phyloP scores from a whole-genome alignment of 352 stramenopile species.

The Phytopythium mirpurense region DNA sequence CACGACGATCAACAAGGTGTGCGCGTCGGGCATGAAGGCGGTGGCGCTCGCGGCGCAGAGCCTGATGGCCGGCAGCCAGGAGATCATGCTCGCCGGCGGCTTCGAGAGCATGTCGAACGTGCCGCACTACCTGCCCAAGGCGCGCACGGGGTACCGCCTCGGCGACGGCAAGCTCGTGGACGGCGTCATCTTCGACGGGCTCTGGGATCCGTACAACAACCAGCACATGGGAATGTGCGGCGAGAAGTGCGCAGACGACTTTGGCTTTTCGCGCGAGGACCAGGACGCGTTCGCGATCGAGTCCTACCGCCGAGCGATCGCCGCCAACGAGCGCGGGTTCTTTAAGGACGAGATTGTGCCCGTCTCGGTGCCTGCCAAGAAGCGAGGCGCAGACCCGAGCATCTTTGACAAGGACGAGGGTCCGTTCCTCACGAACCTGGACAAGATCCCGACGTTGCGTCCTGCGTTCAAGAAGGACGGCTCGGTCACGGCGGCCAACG shows the following conservation, averaged over 20 bases:
- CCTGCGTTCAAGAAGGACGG: constrained; percentile 95
- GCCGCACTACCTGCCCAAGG: constrained; percentile 95
- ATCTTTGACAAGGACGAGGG: constrained; percentile 92
- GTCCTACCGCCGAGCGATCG: constrained; percentile 84
- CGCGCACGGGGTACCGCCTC: constrained; percentile 88
- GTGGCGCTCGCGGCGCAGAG: constrained; percentile 83
- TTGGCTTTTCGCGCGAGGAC: constrained; percentile 90
- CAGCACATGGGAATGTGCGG: constrained; percentile 94
- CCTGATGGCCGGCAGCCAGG: constrained; percentile 82
- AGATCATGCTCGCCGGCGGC: constrained; percentile 91
- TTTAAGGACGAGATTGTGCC: constrained; percentile 90
- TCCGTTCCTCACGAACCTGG: constrained; percentile 84
- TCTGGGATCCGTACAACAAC: constrained; percentile 98
- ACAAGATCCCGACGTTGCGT: constrained; percentile 89
- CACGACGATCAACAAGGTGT: constrained; percentile 99
- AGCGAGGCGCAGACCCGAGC: constrained; percentile 42
- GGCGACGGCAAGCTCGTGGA: constrained; percentile 90
- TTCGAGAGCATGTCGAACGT: constrained; percentile 99
- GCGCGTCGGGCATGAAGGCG: constrained; percentile 93
- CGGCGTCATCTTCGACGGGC: constrained; percentile 92
- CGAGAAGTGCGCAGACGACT: constrained; percentile 92
- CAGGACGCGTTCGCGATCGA: constrained; percentile 95
- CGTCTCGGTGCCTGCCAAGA: constrained; percentile 62
- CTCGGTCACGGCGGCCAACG: constrained; percentile 96
- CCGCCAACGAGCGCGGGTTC: constrained; percentile 78